Conservation (phyloP, 257 asterid species). For the Anisodus tanguticus region DNA sequence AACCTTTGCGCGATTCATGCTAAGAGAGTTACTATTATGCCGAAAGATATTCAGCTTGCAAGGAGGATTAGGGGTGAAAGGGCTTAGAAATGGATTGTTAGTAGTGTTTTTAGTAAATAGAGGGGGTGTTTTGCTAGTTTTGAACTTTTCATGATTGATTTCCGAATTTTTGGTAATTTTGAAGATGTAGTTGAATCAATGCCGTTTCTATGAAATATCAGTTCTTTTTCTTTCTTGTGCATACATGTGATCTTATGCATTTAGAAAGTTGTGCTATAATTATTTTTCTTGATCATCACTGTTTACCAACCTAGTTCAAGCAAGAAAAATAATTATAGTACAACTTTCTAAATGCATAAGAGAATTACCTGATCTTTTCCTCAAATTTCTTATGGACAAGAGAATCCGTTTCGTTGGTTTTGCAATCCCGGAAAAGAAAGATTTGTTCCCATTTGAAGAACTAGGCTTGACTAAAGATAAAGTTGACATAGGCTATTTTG, state of each 20-base stretch:
- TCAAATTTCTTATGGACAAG: slow-evolving; percentile 61
- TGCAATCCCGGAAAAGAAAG: slow-evolving; percentile 73
- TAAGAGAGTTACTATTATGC: slow-evolving; percentile 46
- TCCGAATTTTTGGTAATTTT: not conserved
- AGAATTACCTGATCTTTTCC: slow-evolving; percentile 55
- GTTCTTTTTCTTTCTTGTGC: not conserved
- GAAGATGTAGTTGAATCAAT: not conserved
- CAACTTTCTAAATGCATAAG: too few relatives aligned
- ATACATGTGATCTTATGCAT: too few relatives aligned
- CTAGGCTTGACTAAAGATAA: slow-evolving; percentile 52
- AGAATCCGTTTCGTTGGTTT: slow-evolving; percentile 78
- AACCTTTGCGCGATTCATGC: slow-evolving; percentile 47
- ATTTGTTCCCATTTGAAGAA: slow-evolving; percentile 68
- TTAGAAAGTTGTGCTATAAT: too few relatives aligned
- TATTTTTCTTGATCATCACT: too few relatives aligned
- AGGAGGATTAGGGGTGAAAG: slow-evolving; percentile 45
- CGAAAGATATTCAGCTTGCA: slow-evolving; percentile 44
- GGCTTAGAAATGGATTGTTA: not conserved
- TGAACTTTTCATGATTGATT: not conserved
- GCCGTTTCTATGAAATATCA: not conserved
- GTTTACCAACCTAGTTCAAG: too few relatives aligned
- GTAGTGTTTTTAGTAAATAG: slow-evolving; percentile 16
- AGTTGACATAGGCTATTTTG: slow-evolving; percentile 72
- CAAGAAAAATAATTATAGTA: too few relatives aligned
- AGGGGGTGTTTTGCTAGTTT: not conserved